These are phyloP conservation scores for Leccinum truebloodii DNA, from an alignment of 768 basidiomycete genomes.

Conservation along the genomic window DNA sequence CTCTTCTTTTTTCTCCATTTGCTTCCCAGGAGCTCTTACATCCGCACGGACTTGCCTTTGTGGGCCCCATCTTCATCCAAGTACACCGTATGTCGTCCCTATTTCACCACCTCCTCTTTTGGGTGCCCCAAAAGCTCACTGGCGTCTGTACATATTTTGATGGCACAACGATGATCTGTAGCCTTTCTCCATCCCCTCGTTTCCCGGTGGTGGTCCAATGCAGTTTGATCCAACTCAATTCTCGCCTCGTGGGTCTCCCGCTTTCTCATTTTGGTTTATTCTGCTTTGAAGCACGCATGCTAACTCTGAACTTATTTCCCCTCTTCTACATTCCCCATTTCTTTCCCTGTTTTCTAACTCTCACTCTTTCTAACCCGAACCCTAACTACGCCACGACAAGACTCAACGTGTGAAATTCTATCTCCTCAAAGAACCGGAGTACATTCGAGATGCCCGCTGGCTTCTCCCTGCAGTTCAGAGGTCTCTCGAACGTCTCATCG, in stretches of 20 bases:
- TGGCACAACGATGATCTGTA: neutral
- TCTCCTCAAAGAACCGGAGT: neutral
- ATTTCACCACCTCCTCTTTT: neutral
- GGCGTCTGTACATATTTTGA: neutral
- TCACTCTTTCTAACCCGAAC: neutral
- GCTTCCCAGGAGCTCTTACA: constrained; percentile 16
- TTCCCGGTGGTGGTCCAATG: neutral
- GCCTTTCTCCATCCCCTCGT: neutral
- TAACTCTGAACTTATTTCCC: neutral
- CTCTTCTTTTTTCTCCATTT: neutral
- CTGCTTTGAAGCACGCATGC: neutral
- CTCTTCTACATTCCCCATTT: neutral
- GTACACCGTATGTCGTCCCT: constrained; percentile 24
- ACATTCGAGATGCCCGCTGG: neutral
- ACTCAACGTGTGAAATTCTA: constrained; percentile 28
- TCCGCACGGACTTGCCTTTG: constrained; percentile 19
- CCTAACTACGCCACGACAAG: constrained; percentile 2
- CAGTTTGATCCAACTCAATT: constrained; percentile 33
- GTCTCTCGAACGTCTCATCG: neutral
- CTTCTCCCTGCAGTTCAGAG: neutral
- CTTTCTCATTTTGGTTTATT: neutral
- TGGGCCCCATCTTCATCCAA: constrained; percentile 26
- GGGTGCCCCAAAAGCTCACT: neutral
- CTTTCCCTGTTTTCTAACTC: neutral
- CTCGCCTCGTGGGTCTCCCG: constrained; percentile 26